phyloP scores from a whole-genome alignment of 2,329 filamentous ascomycete genomes.

The Aspergillus hortae region DNA sequence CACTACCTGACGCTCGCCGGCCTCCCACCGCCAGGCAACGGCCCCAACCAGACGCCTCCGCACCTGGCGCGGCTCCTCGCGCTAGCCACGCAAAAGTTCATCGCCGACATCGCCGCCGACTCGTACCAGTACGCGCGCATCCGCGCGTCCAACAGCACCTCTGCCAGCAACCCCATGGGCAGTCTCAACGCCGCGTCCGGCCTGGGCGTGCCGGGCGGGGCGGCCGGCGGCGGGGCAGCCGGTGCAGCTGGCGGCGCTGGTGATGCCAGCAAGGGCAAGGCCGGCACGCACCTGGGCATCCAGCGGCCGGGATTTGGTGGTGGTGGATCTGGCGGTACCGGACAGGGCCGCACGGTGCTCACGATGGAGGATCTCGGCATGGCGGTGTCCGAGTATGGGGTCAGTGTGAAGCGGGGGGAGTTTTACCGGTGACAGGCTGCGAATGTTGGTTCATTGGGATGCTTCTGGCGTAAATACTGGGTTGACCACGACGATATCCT shows the following conservation, averaged over 20 bases:
- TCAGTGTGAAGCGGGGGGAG: slow-evolving; percentile 95
- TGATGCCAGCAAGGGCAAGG: slow-evolving; percentile 44
- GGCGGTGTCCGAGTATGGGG: slow-evolving; percentile 95
- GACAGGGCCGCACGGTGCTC: slow-evolving; percentile 84
- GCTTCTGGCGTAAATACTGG: slow-evolving; percentile 11
- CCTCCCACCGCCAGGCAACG: slow-evolving; percentile 79
- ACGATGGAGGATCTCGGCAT: slow-evolving; percentile 99
- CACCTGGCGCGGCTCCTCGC: slow-evolving; percentile 90
- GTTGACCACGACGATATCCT: slow-evolving; percentile 11
- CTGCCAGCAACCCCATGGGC: slow-evolving; percentile 86
- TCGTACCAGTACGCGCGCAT: slow-evolving; percentile 98
- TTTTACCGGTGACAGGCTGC: slow-evolving; percentile 70
- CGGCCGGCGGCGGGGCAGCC: slow-evolving; percentile 48
- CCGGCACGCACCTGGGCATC: slow-evolving; percentile 62
- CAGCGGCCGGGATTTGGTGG: slow-evolving; percentile 79
- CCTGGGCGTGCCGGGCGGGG: slow-evolving; percentile 54
- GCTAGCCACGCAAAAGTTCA: slow-evolving; percentile 98
- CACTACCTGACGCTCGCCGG: slow-evolving; percentile 97
- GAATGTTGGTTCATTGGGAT: background rate
- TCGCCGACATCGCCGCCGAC: slow-evolving; percentile 94
- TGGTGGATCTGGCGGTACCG: slow-evolving; percentile 77
- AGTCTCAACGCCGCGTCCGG: slow-evolving; percentile 67
- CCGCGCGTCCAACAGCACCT: slow-evolving; percentile 81
- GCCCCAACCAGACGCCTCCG: slow-evolving; percentile 71
- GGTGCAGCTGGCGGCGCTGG: slow-evolving; percentile 50